phyloP scores from a whole-genome alignment of 2,329 filamentous ascomycete genomes.

The Ilyonectria sp. region DNA sequence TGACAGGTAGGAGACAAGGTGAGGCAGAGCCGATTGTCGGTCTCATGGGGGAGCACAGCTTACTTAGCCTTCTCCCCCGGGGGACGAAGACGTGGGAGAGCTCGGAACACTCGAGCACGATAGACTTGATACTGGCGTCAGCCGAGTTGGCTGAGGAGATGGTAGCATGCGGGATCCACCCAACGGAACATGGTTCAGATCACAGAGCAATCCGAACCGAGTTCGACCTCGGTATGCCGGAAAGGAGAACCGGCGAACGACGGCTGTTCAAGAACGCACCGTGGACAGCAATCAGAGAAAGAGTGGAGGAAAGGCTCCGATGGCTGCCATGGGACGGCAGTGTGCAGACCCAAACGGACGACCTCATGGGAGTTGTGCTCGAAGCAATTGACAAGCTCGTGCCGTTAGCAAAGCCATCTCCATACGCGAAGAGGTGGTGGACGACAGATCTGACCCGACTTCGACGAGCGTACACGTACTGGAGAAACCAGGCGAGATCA shows the following conservation, averaged over 20 bases:
- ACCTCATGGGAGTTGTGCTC: background rate
- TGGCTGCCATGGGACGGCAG: background rate
- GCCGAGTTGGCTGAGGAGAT: background rate
- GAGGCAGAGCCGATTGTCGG: constrained; percentile 55
- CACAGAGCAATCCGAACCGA: constrained; percentile 50
- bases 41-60: constrained; percentile 51
- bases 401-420: background rate
- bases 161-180: background rate
- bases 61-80: constrained; percentile 41
- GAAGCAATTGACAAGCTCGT: background rate
- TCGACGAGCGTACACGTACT: background rate
- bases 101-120: background rate
- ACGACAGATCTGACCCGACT: constrained; percentile 1
- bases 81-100: background rate
- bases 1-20: constrained; percentile 48
- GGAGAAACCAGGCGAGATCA: constrained; percentile 2
- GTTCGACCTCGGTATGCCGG: constrained; percentile 42
- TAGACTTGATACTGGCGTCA: background rate
- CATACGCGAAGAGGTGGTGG: background rate
- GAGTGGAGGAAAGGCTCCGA: background rate
- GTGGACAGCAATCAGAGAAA: constrained; percentile 16
- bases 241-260: constrained; percentile 26
- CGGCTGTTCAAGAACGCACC: constrained; percentile 47
- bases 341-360: background rate
- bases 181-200: constrained; percentile 41